Conservation (phyloP, 495 filamentous ascomycete species). For the Neurospora tetraspora region DNA sequence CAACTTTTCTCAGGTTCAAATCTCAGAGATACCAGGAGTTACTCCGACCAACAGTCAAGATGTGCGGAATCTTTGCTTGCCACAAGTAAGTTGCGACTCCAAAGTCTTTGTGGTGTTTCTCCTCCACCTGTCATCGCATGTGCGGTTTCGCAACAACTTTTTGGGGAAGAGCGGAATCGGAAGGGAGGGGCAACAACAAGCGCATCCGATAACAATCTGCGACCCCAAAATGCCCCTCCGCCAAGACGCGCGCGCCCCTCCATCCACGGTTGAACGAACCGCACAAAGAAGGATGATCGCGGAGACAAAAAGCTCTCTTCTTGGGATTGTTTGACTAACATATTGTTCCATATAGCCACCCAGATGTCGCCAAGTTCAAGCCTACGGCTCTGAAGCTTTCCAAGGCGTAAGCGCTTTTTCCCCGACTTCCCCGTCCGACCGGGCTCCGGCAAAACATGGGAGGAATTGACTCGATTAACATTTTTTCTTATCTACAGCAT, state of each 20-base stretch:
- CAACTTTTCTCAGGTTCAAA: conserved; percentile 6
- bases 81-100: conserved; percentile 55
- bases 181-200: conserved; percentile 26
- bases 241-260: conserved; percentile 1
- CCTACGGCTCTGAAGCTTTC: conserved; percentile 89
- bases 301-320: background rate
- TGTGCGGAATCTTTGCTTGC: conserved; percentile 90
- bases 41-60: conserved; percentile 20
- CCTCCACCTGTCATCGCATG: background rate
- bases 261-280: background rate
- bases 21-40: background rate
- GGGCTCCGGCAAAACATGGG: background rate
- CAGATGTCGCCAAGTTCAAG: conserved; percentile 95
- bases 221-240: conserved; percentile 11
- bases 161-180: background rate
- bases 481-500: conserved; percentile 47
- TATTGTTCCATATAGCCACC: conserved; percentile 51
- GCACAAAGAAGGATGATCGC: background rate
- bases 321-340: conserved; percentile 5
- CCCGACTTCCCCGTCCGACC: conserved; percentile 2
- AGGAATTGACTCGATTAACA: conserved; percentile 25
- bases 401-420: conserved; percentile 62
- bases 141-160: conserved; percentile 4
- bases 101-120: background rate
- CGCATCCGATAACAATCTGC: background rate